Base-by-base conservation (phyloP, 352 stramenopile genomes). In the Pythium rhizo-oryzae region DNA sequence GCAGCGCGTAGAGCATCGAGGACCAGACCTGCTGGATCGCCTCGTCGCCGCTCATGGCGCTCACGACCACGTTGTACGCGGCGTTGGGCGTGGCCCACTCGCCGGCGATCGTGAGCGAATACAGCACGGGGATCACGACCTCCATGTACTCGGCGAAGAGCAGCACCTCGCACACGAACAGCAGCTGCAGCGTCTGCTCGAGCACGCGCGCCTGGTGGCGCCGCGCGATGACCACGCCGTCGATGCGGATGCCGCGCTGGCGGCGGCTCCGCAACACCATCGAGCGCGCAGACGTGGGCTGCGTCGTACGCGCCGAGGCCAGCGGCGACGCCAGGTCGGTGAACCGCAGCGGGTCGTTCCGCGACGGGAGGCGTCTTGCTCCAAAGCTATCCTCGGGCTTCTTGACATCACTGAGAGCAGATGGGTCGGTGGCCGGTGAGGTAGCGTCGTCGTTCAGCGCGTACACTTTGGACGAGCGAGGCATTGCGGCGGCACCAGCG, bases 141-240 rank as follows among this genome's bases (percentile, higher is more conserved):
- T 75, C 68, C 53, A 68, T 74, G 71, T 67, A 77, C 59, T 77
- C 66, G 62, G 70, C 67, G 28, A 77, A 74, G 25, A 77, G 60
- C 41, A 77, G 67, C 41, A 70, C 67, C 24, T 78, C 71, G 21
- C 55, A 60, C 4, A 41, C 51, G 19, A 69, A 64, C 35, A 75
- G 39, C 13, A 74, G 61, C 77, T 71, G 62, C 69, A 78, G 71
- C 33, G 71, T 68, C 56, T 78, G 71, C 60, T 73, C 67, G 13
- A 73, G 53, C 6, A 73, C 49, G 16, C 67, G 59, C 43, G 67
- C 67, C 19, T 65, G 67, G 43, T 76, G 55, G 8, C 59, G 55
- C 33, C 70, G 70, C 19, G 37, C n/a, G 30, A 73, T 61, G 35
- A 25, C 4, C 39, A 71, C 25, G 39, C 62, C 63, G 39, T 75